Base-by-base conservation (phyloP, 1,139 yeast genomes). In the Petasospora rhodanensis region DNA sequence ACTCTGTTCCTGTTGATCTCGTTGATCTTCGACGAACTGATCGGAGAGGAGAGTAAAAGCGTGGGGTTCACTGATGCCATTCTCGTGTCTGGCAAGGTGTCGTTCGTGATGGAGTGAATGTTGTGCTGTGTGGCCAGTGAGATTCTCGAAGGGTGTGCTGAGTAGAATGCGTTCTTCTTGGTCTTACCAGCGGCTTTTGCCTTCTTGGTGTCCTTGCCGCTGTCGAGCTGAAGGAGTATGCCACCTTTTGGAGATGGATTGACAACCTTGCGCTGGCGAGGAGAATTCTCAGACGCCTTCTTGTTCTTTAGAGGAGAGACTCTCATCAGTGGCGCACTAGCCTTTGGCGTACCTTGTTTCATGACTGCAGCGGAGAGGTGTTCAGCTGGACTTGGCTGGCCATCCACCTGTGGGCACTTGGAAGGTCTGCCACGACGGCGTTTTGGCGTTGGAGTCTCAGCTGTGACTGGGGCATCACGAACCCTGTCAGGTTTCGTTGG, bases 351-450 rank as follows among this genome's bases (percentile, higher is more conserved):
- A 0, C 55, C 55, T 26, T 45, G 52, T 27, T 43, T 51, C 30
- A 48, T 16, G 9, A 47, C 51, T 16, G 54, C 49, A 4, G 55
- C 55, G 1, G 55, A 51, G 9, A 42, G 29, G 31, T 33, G 32
- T 11, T 49, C 53, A 22, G 54, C 54, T 15, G 49, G 46, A 18
- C 45, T 40, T 2, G 32, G 27, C 7, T 37, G 38, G n/a, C 33
- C 37, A 0, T 32, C 19, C 3, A 16, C 19, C 12, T 34, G 28
- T 11, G 32, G 24, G 12, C 41, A 34, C 30, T 41, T 49, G 12
- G 54, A 37, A 8, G 52, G 52, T 42, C 55, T 49, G 4, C 55
- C 55, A 38, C 53, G 50, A 20, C 52, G 51, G 13, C 52, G 49
- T 29, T 47, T 51, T 12, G 51, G 46, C 4, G 51, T 40, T 7